Evolutionary conservation across 352 stramenopile genomes (phyloP), one percentile per base, ranked within the genome.

Genomic region (Nothophytophthora sp.): DNA sequence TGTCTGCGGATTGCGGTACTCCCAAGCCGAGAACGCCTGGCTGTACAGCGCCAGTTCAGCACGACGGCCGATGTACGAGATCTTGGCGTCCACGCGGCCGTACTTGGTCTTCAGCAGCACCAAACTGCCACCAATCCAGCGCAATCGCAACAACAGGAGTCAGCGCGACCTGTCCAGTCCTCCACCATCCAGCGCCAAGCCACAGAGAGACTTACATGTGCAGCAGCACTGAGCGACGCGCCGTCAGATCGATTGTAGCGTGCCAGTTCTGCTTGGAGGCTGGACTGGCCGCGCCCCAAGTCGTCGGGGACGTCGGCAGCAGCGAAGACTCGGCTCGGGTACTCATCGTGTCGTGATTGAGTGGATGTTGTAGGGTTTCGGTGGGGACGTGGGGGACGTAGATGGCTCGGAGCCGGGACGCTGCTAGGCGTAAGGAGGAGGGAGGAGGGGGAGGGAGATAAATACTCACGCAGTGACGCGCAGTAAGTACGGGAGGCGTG

Each of bases 51-150:
- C 75, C 30, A 86, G 55, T 51, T 86, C 75, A 0, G 75, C 75
- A 8, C 75, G 72, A 11, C 75, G 72, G 11, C 67, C 75, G 22
- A 86, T 84, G 50, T 78, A 79, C 53, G 72, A 84, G 49, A 82
- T 84, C 50, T 81, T 81, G 39, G 60, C 27, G 43, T 86, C 75
- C 18, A 86, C 60, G 27, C 67, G 75, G 43, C 72, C 67, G 53
- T 84, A 86, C 54, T 84, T 86, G 56, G 61, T 67, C 63, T 84
- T 84, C 34, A 86, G 67, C 35, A 86, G 53, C 40, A 86, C 24
- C 24, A 86, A 38, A 44, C 71, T 82, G 45, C 32, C 40, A 7
- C 27, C 9, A 32, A 9, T 41, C 1, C 27, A 32, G 36, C 13
- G 46, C 1, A 29, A 50, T 13, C 24, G 40, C 7, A 41, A 36